These are phyloP conservation scores for Jackrogersella multiformis DNA, from an alignment of 495 filamentous ascomycete genomes.

Conservation along the genomic window DNA sequence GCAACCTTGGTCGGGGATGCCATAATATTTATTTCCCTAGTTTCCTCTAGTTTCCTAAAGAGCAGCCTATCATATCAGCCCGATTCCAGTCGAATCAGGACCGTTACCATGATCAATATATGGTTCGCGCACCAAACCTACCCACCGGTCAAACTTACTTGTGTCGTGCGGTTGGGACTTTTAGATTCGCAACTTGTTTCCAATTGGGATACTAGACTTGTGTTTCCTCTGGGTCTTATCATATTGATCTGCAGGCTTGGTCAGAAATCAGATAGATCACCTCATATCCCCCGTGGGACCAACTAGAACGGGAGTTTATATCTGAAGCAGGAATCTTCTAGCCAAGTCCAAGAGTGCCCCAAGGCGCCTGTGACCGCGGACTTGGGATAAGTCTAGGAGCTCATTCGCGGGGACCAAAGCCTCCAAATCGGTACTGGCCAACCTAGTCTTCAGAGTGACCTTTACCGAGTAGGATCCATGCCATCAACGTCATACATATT, in stretches of 20 bases:
- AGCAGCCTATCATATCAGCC: constrained; percentile 8
- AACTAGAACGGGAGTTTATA: constrained; percentile 23
- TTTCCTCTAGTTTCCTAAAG: not conserved
- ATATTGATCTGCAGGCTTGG: constrained; percentile 36
- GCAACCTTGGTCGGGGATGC: not conserved
- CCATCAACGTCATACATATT: constrained; percentile 40
- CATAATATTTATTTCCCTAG: constrained; percentile 16
- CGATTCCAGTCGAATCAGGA: constrained; percentile 2
- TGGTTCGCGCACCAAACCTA: constrained; percentile 32
- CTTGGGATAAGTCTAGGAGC: constrained; percentile 21
- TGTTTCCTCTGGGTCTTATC: constrained; percentile 32
- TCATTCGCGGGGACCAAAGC: constrained; percentile 31
- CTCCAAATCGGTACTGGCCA: constrained; percentile 22
- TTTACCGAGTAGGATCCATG: constrained; percentile 32
- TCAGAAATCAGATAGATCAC: constrained; percentile 37
- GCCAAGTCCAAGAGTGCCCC: constrained; percentile 2
- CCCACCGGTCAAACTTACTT: constrained; percentile 10
- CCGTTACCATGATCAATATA: constrained; percentile 8
- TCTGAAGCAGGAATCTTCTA: constrained; percentile 27
- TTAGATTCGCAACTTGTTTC: constrained; percentile 21
- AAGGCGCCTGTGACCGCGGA: constrained; percentile 15
- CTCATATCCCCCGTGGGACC: constrained; percentile 20
- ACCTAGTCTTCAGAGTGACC: constrained; percentile 14
- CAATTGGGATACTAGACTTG: constrained; percentile 29
- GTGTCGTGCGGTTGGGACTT: constrained; percentile 15